Base-by-base conservation (phyloP, 2,329 filamentous ascomycete genomes). In the Monilinia laxa region DNA sequence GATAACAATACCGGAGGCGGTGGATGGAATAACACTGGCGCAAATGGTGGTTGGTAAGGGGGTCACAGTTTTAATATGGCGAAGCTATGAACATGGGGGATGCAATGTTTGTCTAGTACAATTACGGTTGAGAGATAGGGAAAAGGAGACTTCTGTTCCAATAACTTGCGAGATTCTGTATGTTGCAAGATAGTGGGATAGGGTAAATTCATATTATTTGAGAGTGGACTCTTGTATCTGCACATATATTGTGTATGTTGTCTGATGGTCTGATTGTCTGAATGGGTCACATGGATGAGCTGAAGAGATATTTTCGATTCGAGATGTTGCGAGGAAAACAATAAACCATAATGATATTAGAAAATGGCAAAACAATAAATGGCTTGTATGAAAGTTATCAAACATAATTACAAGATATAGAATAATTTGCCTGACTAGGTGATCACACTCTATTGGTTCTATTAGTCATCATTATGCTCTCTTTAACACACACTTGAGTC, bases 21-120 rank as follows among this genome's bases (percentile, higher is more conserved):
- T 51, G 58, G 45, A 51, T 60, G 58, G 58, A 60, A 51, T 38
- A 49, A 38, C 14, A 51, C 58, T 38, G 45, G 58, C 9, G 18
- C n/a, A 5, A 23, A 20, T 60, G 45, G 31, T 38, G 58, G 58
- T 4, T 60, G 58, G 58, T 60, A 51, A 23, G 38, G 12, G 31
- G 0, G 28, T 49, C 28, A 25, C 9, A 51, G 16, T 16, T n/a
- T 64, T 4, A 25, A 6, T 51, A 5, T 25, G 12, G 20, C 20
- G 11, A 11, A 57, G 14, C 28, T 35, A 9, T 35, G 20, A 7
- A 14, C 4, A 9, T 1, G 9, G 1, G 7, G 23, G 1, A 9
- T 18, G 12, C 23, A 6, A 11, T 42, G 35, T 42, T 4, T 23
- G 25, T 35, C 1, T 47, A 47, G 25, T 64, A 47, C 28, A 38